Conservation (phyloP, 805 yeast genomes). For the Teunomyces stri region DNA sequence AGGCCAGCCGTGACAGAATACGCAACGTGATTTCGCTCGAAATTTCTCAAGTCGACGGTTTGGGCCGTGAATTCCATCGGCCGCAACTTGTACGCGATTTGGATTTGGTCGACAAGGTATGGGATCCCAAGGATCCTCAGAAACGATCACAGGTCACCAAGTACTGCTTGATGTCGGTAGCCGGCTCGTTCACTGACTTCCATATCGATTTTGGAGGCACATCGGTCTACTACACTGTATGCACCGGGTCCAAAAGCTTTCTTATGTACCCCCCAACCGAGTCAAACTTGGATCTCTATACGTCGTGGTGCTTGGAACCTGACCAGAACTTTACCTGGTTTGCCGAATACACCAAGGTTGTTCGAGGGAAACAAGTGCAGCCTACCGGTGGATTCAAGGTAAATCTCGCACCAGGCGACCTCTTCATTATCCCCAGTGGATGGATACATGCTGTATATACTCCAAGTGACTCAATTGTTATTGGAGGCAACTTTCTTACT, state of each 20-base stretch:
- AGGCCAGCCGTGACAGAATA: slow-evolving; percentile 56
- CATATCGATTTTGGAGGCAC: slow-evolving; percentile 93
- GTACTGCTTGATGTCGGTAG: slow-evolving; percentile 83
- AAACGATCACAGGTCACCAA: slow-evolving; percentile 62
- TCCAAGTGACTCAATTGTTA: slow-evolving; percentile 72
- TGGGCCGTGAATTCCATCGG: slow-evolving; percentile 50
- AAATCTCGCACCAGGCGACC: slow-evolving; percentile 59
- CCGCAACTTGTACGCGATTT: slow-evolving; percentile 64
- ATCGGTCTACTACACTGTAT: slow-evolving; percentile 81
- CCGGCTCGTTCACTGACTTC: slow-evolving; percentile 80
- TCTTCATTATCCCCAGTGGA: slow-evolving; percentile 82
- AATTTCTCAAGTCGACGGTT: slow-evolving; percentile 52
- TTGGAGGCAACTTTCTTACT: slow-evolving; percentile 87
- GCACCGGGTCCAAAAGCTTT: slow-evolving; percentile 73
- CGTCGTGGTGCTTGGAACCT: slow-evolving; percentile 67
- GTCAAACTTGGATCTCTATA: slow-evolving; percentile 58
- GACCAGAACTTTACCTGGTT: slow-evolving; percentile 65
- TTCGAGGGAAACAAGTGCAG: slow-evolving; percentile 25
- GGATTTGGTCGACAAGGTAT: slow-evolving; percentile 69
- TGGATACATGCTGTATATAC: slow-evolving; percentile 93
- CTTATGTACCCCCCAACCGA: slow-evolving; percentile 76
- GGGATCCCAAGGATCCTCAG: slow-evolving; percentile 40
- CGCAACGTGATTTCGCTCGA: slow-evolving; percentile 82
- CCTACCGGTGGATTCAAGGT: slow-evolving; percentile 51
- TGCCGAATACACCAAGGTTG: slow-evolving; percentile 45